Percentiles rank a stretch among this genome's conserved stretches.
Evolutionary conservation across 2,329 filamentous ascomycete genomes (phyloP).

Genomic region (Lachnum nothofagi): DNA sequence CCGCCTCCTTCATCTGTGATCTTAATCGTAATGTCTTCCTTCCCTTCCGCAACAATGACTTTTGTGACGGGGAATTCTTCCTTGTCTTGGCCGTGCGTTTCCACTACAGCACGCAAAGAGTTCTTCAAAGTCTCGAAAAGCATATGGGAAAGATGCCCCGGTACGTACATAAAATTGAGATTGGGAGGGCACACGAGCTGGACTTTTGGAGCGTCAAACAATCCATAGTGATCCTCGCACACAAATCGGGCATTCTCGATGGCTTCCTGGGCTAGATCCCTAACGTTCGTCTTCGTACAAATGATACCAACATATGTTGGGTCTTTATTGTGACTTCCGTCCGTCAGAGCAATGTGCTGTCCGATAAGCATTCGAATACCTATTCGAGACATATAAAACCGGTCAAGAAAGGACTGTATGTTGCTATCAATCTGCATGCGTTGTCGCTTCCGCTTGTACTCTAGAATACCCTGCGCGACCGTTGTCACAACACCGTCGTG

Average conservation of each 20-base stretch:
- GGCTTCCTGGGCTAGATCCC: constrained; percentile 89
- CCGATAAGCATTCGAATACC: constrained; percentile 99
- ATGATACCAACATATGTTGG: constrained; percentile 97
- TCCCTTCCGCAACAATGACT: constrained; percentile 94
- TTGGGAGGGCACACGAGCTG: constrained; percentile 93
- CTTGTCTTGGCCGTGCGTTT: constrained; percentile 89
- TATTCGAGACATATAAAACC: constrained; percentile 99
- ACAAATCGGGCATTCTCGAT: constrained; percentile 99
- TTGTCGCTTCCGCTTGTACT: constrained; percentile 95
- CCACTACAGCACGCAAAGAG: constrained; percentile 91
- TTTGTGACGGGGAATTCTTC: constrained; percentile 95
- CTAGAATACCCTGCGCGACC: constrained; percentile 93
- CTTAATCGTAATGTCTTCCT: constrained; percentile 99
- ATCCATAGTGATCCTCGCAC: constrained; percentile 95
- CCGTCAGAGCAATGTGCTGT: constrained; percentile 93
- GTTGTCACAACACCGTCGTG: constrained; percentile 98
- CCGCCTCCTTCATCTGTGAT: constrained; percentile 94
- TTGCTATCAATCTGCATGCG: constrained; percentile 97
- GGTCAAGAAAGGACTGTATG: constrained; percentile 94
- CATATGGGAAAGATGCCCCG: constrained; percentile 98
- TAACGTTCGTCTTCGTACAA: constrained; percentile 96
- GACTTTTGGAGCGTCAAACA: constrained; percentile 94
- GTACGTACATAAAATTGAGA: constrained; percentile 98
- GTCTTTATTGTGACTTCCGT: constrained; percentile 83
- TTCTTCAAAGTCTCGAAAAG: constrained; percentile 99